These are phyloP conservation scores for Aspergillus piperis DNA, from an alignment of 2,329 filamentous ascomycete species.

Conservation along the genomic window DNA sequence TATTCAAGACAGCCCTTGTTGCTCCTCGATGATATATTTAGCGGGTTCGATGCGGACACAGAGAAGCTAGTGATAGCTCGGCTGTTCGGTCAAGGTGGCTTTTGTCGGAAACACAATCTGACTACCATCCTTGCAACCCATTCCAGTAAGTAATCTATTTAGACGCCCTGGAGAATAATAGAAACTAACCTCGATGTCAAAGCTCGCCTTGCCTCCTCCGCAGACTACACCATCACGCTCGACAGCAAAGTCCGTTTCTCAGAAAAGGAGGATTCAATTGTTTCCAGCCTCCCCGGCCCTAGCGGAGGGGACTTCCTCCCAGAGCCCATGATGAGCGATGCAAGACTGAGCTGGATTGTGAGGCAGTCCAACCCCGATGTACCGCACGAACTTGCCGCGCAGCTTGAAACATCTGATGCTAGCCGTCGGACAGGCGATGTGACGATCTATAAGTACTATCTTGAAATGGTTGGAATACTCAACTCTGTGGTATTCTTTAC, in stretches of 20 bases:
- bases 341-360: not conserved
- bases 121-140: conserved; percentile 5
- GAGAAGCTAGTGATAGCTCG: conserved; percentile 29
- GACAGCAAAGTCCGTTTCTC: conserved; percentile 17
- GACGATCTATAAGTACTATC: conserved; percentile 10
- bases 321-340: not conserved
- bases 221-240: conserved; percentile 54
- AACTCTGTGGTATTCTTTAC: not conserved
- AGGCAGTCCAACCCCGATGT: not conserved
- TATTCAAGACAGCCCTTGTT: conserved; percentile 34
- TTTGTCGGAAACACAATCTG: not conserved
- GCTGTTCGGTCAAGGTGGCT: not conserved
- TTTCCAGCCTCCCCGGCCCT: not conserved
- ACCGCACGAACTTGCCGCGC: not conserved
- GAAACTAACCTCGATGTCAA: not conserved
- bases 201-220: conserved; percentile 24
- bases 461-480: not conserved
- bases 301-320: not conserved
- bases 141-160: not conserved
- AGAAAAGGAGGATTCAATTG: conserved; percentile 10
- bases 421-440: conserved; percentile 7
- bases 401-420: not conserved
- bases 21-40: conserved; percentile 42
- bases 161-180: no score
- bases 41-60: conserved; percentile 33